These are phyloP conservation scores for Ceratocystis huliohia DNA, from an alignment of 2,329 filamentous ascomycete species.

Conservation along the genomic window DNA sequence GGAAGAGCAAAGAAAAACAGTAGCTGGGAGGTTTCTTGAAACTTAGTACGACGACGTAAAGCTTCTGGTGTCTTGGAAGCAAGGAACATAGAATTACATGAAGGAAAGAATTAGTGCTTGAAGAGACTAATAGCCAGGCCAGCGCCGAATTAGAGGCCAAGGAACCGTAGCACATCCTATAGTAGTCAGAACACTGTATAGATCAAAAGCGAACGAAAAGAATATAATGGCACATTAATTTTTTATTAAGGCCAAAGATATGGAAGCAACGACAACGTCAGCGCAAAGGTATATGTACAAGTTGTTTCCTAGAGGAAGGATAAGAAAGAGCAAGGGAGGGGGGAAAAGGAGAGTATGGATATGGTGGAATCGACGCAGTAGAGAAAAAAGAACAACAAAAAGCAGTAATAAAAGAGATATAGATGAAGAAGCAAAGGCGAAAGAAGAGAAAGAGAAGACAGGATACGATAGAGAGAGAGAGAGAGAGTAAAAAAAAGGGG, in stretches of 20 bases:
- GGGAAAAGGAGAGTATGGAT: background rate
- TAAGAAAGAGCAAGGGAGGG: constrained; percentile 2
- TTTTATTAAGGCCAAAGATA: background rate
- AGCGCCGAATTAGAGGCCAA: background rate
- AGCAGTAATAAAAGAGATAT: background rate
- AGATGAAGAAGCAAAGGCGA: constrained; percentile 6
- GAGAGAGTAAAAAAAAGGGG: background rate
- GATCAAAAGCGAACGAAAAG: background rate
- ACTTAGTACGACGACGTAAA: background rate
- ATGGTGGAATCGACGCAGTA: background rate
- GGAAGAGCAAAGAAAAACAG: constrained; percentile 24
- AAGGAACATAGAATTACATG: background rate
- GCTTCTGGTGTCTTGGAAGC: no score
- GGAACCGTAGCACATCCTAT: background rate
- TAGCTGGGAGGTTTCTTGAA: background rate
- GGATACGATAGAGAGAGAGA: background rate
- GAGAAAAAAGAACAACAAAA: background rate
- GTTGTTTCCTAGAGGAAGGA: constrained; percentile 11
- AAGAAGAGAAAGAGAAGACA: background rate
- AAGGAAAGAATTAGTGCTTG: background rate
- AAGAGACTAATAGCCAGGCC: no score
- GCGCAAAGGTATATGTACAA: constrained; percentile 11
- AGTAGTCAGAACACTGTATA: background rate
- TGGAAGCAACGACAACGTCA: constrained; percentile 1
- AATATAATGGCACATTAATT: constrained; percentile 4